Conservation (phyloP, 1,139 yeast genomes). For the Taphrina deformans region DNA sequence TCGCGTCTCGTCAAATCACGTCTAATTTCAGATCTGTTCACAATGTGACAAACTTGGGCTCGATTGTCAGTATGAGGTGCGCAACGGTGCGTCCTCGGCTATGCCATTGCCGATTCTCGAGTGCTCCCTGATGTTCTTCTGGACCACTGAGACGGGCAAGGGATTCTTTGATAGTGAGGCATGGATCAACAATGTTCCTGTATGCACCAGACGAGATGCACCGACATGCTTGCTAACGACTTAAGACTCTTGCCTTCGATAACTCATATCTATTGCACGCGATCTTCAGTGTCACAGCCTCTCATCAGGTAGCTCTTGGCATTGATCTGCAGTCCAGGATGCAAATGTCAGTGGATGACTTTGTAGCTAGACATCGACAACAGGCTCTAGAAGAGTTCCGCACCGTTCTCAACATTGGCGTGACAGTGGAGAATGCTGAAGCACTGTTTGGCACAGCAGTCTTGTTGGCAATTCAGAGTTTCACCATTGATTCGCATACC, state of each 20-base stretch:
- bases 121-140: slow-evolving; percentile 25
- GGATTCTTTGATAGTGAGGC: slow-evolving; percentile 9
- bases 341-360: slow-evolving; percentile 28
- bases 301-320: slow-evolving; percentile 24
- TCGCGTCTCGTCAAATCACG: neutral
- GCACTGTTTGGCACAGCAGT: slow-evolving; percentile 29
- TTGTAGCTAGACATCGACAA: slow-evolving; percentile 22
- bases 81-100: slow-evolving; percentile 11
- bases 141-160: slow-evolving; percentile 15
- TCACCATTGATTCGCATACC: slow-evolving; percentile 23
- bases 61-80: slow-evolving; percentile 21
- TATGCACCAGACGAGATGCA: neutral
- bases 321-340: slow-evolving; percentile 15
- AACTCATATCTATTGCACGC: slow-evolving; percentile 24
- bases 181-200: slow-evolving; percentile 22
- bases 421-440: slow-evolving; percentile 18
- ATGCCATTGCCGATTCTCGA: slow-evolving; percentile 24
- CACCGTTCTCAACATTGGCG: slow-evolving; percentile 10
- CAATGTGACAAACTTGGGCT: slow-evolving; percentile 27
- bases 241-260: slow-evolving; percentile 15
- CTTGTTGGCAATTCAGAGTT: slow-evolving; percentile 23
- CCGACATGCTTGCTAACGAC: neutral
- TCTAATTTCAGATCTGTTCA: neutral
- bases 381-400: slow-evolving; percentile 22
- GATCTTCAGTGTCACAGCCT: slow-evolving; percentile 20